Evolutionary conservation across 495 filamentous ascomycete genomes (phyloP).

Genomic region (Neurospora sp.): DNA sequence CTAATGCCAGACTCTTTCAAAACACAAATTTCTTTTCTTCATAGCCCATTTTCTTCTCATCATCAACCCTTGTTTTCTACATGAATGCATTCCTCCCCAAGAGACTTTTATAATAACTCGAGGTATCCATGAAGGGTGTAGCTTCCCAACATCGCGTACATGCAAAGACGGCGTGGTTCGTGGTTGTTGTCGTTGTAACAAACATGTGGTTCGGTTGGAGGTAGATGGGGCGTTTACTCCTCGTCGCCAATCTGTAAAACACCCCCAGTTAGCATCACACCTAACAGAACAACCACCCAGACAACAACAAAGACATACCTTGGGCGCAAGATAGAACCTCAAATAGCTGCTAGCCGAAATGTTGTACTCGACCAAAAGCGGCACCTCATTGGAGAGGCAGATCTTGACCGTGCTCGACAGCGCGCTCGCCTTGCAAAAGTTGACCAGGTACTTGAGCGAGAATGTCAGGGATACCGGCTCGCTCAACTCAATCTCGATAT

Average conservation of each 20-base stretch:
- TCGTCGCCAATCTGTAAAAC: conserved; percentile 73
- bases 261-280: neutral
- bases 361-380: conserved; percentile 85
- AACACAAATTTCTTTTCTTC: neutral
- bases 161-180: neutral
- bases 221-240: conserved; percentile 45
- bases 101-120: neutral
- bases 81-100: neutral
- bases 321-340: conserved; percentile 95
- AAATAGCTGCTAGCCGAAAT: conserved; percentile 69
- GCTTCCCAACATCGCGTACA: neutral
- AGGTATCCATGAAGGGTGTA: neutral
- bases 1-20: neutral
- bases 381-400: conserved; percentile 91
- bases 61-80: neutral
- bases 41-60: neutral
- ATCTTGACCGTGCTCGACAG: conserved; percentile 77
- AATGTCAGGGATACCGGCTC: conserved; percentile 95
- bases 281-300: neutral
- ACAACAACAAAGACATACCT: conserved; percentile 47
- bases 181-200: neutral
- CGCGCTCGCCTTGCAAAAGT: conserved; percentile 96
- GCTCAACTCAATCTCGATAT: conserved; percentile 78
- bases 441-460: conserved; percentile 98
- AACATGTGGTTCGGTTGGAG: neutral